phyloP scores from a whole-genome alignment of 164 flowering plant species.

The Houttuynia cordata region DNA sequence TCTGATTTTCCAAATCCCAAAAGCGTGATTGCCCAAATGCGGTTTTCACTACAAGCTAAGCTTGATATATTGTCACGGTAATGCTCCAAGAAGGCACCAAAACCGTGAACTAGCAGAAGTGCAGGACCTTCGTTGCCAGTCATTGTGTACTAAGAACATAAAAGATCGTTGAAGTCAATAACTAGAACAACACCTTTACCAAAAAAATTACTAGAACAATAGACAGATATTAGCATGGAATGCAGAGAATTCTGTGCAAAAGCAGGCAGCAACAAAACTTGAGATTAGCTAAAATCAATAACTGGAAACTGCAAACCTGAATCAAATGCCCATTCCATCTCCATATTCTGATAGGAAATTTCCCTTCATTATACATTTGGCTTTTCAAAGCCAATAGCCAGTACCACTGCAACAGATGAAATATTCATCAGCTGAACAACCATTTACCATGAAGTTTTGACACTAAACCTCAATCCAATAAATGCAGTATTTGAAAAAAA shows the following conservation, averaged over 20 bases:
- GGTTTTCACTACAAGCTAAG: conserved; percentile 45
- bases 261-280: too few species aligned
- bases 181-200: neutral
- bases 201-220: too few species aligned
- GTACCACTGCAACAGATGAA: conserved; percentile 62
- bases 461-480: too few species aligned
- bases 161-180: neutral
- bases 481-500: neutral
- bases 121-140: conserved; percentile 74
- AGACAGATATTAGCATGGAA: too few species aligned
- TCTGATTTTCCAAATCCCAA: conserved; percentile 86
- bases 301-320: conserved; percentile 31
- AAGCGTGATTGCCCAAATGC: conserved; percentile 75
- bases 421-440: neutral
- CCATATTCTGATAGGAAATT: conserved; percentile 45
- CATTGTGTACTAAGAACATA: conserved; percentile 51
- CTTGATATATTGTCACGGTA: conserved; percentile 52
- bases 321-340: conserved; percentile 70
- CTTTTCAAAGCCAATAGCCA: conserved; percentile 53
- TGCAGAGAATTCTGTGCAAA: too few species aligned
- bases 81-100: conserved; percentile 86
- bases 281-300: neutral
- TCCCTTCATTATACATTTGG: conserved; percentile 22
- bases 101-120: conserved; percentile 79
- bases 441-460: too few species aligned